A percentile compares a stretch with the other conserved stretches of the same genome.
phyloP scores from a whole-genome alignment of 306 rosid species.

The Malus fusca region DNA sequence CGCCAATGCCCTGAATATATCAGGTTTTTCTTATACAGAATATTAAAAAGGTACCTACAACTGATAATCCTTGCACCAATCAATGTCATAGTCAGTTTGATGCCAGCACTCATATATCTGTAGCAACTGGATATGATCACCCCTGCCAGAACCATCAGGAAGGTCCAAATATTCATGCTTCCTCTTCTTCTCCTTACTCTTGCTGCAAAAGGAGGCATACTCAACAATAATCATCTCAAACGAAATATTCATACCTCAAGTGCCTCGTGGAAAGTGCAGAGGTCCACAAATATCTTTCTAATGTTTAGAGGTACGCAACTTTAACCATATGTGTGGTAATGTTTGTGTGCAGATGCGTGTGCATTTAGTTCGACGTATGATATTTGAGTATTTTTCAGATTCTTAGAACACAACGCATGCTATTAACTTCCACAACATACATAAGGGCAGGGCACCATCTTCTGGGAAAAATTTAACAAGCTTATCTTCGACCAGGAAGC shows the following conservation, averaged over 20 bases:
- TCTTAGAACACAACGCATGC: neutral
- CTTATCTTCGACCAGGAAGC: constrained; percentile 73
- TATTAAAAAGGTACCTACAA: constrained; percentile 53
- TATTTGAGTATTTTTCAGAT: neutral
- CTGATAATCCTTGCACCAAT: constrained; percentile 82
- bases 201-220: constrained; percentile 36
- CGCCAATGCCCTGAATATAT: neutral
- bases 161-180: constrained; percentile 48
- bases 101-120: constrained; percentile 83
- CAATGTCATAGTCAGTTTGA: constrained; percentile 44
- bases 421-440: constrained; percentile 3
- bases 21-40: constrained; percentile 1
- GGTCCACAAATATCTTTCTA: neutral
- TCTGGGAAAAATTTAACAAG: neutral
- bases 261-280: neutral
- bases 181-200: constrained; percentile 72
- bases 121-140: constrained; percentile 89
- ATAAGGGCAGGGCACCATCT: neutral
- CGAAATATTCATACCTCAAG: neutral
- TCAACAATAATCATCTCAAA: constrained; percentile 1
- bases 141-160: constrained; percentile 95
- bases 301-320: neutral
- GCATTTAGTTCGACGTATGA: neutral
- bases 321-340: neutral
- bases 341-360: neutral